These are phyloP conservation scores for Debaryomyces psychrophilus DNA, from an alignment of 1,139 yeast species.

Conservation along the genomic window DNA sequence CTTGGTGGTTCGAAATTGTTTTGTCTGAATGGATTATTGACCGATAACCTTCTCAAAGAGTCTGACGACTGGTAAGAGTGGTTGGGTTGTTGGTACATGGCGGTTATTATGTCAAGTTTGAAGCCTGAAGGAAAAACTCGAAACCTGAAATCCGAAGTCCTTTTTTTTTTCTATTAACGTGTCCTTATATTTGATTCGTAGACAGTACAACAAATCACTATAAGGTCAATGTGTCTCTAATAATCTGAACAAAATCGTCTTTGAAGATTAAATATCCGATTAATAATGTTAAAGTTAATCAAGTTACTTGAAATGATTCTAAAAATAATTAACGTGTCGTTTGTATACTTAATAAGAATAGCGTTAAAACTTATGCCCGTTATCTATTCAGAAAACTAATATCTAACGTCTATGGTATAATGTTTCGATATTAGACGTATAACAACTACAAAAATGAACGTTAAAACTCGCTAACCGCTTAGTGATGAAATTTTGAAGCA, in stretches of 20 bases:
- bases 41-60: conserved; percentile 53
- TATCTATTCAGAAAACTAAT: background rate
- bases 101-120: background rate
- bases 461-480: conserved; percentile 1
- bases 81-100: conserved; percentile 48
- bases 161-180: background rate
- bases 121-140: background rate
- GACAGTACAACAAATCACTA: background rate
- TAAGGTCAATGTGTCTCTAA: background rate
- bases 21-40: conserved; percentile 61
- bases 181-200: background rate
- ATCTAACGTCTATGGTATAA: background rate
- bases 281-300: background rate
- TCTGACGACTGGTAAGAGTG: conserved; percentile 39
- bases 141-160: background rate
- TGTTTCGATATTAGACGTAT: background rate
- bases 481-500: conserved; percentile 3
- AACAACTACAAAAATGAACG: background rate
- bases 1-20: conserved; percentile 13
- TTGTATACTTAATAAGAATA: background rate
- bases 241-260: background rate
- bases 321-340: background rate
- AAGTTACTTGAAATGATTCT: background rate
- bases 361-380: background rate
- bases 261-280: background rate